Conservation (phyloP, 371 early-diverging fungal species). For the Chytridium lagenaria region DNA sequence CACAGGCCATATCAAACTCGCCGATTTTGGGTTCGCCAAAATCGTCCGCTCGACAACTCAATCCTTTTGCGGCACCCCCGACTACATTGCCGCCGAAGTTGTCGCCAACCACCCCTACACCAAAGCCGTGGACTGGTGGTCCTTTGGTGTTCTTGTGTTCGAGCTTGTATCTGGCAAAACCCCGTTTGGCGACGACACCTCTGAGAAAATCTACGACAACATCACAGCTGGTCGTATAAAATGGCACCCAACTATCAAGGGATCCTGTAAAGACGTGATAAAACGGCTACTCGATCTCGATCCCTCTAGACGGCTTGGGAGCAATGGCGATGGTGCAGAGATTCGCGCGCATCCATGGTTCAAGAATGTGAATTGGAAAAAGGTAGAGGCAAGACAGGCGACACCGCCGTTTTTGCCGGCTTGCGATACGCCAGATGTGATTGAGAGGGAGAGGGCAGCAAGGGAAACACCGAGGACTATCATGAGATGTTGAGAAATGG, state of each 20-base stretch:
- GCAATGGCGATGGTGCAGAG: constrained; percentile 57
- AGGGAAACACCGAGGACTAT: constrained; percentile 43
- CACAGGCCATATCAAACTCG: constrained; percentile 71
- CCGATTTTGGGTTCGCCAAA: constrained; percentile 77
- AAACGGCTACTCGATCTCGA: constrained; percentile 59
- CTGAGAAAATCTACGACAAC: constrained; percentile 64
- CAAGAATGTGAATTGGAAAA: constrained; percentile 71
- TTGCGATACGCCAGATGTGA: constrained; percentile 50
- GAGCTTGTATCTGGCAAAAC: constrained; percentile 73
- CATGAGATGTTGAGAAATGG: constrained; percentile 40
- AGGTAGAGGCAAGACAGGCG: constrained; percentile 63
- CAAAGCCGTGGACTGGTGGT: constrained; percentile 80
- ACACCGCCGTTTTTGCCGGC: constrained; percentile 75
- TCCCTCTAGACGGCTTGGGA: constrained; percentile 63
- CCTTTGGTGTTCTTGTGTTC: constrained; percentile 77
- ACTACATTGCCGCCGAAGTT: constrained; percentile 77
- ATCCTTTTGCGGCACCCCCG: constrained; percentile 81
- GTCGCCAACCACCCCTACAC: constrained; percentile 67
- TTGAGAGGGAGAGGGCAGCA: constrained; percentile 50
- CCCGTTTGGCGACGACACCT: constrained; percentile 65
- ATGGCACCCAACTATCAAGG: constrained; percentile 55
- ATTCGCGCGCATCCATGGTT: constrained; percentile 83
- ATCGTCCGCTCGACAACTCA: constrained; percentile 51
- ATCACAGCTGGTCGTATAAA: constrained; percentile 63
- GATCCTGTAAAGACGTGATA: constrained; percentile 55